Base-by-base conservation (phyloP, 768 basidiomycete species). In the Chalciporus pseudorubinellus region DNA sequence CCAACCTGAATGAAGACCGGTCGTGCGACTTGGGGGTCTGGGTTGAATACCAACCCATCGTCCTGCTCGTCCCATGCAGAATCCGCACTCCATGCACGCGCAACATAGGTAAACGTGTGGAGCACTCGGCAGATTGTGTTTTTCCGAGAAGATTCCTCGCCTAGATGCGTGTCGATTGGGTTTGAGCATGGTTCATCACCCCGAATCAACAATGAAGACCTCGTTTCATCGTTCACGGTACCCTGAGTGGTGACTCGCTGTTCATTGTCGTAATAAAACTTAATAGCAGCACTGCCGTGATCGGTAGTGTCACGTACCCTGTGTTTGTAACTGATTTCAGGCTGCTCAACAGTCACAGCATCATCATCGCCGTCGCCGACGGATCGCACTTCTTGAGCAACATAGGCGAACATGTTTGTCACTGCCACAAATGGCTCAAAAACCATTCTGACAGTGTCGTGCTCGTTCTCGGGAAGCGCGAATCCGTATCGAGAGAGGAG, bases 401-500 rank as follows among this genome's bases (percentile, higher is more conserved):
- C 54, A 58, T 40, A 42, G 39, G 38, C 22, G 26, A 64, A 50
- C 14, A 51, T 55, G 34, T 46, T 45, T 24, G 20, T 53, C 48
- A 46, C 53, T 24, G 58, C 51, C 47, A 52, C 48, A 42, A 52
- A 48, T 34, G 63, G 62, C 46, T 64, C 62, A 11, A 52, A 50
- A 39, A 67, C 64, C 64, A 73, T 48, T 20, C 53, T 70, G 20
- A 87, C 59, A n/a, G 70, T 62, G 59, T 90, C 87, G 53, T 80
- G 74, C 43, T 84, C 85, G 63, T 90, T 90, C 20, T 75, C 81
- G 41, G 89, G 84, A n/a, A 91, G 74, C 22, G 74, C 64, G 62
- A 92, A 92, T 0, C 89, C 89, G 65, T 91, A 91, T 55, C 78
- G 81, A 14, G 72, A 74, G 45, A 90, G 71, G 13, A 92, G 76